A percentile compares a stretch with the other conserved stretches of the same genome.
Evolutionary conservation across 306 rosid genomes (phyloP).

Genomic region (Ceratonia siliqua): DNA sequence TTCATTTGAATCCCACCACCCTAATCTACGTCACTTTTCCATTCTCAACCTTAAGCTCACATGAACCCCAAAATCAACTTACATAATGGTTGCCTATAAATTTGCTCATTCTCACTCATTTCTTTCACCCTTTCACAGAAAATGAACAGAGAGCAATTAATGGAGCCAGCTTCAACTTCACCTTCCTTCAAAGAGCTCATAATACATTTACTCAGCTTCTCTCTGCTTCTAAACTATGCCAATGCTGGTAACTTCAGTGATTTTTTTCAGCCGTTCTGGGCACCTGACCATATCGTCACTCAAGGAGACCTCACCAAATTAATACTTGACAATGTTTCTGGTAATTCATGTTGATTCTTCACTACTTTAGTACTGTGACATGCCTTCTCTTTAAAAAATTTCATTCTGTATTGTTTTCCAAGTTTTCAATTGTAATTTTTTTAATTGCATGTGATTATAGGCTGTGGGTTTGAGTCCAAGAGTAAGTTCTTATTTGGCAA

Average conservation of each 20-base stretch:
- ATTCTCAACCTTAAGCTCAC: not conserved
- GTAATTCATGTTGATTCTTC: not conserved
- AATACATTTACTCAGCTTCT: not conserved
- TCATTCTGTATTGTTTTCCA: too few relatives aligned
- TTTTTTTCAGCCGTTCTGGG: conserved; percentile 16
- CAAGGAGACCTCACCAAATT: not conserved
- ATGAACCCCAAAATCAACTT: not conserved
- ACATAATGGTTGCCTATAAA: not conserved
- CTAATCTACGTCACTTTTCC: not conserved
- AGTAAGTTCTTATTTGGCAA: not conserved
- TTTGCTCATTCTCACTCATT: not conserved
- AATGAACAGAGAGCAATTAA: not conserved
- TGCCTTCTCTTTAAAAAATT: not conserved
- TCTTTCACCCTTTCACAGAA: too few relatives aligned
- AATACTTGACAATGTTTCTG: conserved; percentile 22
- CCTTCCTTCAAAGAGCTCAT: not conserved
- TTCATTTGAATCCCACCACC: too few relatives aligned
- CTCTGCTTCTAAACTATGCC: not conserved
- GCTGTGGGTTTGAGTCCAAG: conserved; percentile 10
- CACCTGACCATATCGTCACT: conserved; percentile 13
- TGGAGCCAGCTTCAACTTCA: not conserved
- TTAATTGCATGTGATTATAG: not conserved
- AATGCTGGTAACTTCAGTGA: conserved; percentile 4
- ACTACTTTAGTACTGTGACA: too few relatives aligned
- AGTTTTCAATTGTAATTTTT: too few relatives aligned